Conservation (phyloP, 2,329 filamentous ascomycete genomes). For the Clathrospora elynae region DNA sequence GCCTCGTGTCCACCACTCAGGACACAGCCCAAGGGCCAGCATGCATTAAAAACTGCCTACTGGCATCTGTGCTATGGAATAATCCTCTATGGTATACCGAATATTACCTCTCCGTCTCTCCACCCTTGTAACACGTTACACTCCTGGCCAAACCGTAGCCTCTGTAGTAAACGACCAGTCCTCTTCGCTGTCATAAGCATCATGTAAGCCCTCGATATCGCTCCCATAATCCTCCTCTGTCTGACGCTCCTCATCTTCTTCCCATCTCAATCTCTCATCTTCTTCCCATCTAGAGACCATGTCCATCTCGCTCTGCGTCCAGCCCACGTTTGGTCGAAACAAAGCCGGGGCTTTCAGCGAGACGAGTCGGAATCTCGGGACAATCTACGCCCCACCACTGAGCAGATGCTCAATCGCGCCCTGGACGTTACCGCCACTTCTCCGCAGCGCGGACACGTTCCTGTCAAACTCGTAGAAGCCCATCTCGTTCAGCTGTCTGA, state of each 20-base stretch:
- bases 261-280: constrained; percentile 5
- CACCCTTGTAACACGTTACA: background rate
- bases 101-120: constrained; percentile 6
- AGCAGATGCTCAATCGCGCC: constrained; percentile 80
- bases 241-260: background rate
- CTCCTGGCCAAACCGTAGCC: no score
- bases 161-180: constrained; percentile 12
- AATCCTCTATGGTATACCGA: background rate
- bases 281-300: constrained; percentile 4
- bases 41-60: no score
- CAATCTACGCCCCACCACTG: constrained; percentile 33
- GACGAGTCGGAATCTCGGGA: constrained; percentile 4
- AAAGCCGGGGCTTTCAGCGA: no score
- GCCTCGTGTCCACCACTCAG: no score
- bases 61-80: constrained; percentile 15
- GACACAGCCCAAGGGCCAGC: no score
- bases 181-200: constrained; percentile 14
- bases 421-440: constrained; percentile 91
- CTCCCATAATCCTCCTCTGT: constrained; percentile 12
- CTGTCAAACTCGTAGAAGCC: constrained; percentile 96
- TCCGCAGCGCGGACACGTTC: constrained; percentile 84
- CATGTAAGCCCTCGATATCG: constrained; percentile 9
- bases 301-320: constrained; percentile 3
- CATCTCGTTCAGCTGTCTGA: constrained; percentile 97
- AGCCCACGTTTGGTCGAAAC: background rate